Evolutionary conservation across 2,329 filamentous ascomycete species (phyloP).

Genomic region (Botrytis galanthina): DNA sequence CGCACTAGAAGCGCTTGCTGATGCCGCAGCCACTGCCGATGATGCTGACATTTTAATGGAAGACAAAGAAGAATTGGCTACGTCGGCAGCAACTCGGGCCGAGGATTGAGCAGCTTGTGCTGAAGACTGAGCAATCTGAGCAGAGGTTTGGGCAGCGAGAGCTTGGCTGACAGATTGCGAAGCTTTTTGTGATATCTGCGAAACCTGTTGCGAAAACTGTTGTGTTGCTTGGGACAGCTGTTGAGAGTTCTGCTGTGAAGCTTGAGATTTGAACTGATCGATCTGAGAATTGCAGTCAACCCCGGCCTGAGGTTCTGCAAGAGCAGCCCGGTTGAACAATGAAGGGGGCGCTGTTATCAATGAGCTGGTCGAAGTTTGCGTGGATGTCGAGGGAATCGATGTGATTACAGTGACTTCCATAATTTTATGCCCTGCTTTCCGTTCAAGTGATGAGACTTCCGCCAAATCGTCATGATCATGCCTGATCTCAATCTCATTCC

Average conservation of each 20-base stretch:
- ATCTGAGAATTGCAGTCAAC: background rate
- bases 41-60: background rate
- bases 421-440: background rate
- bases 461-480: background rate
- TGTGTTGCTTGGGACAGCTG: background rate
- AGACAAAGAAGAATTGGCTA: background rate
- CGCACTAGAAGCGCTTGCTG: background rate
- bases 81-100: background rate
- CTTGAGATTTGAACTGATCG: background rate
- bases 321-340: background rate
- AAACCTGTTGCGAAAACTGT: background rate
- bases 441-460: background rate
- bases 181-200: background rate
- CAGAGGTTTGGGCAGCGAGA: background rate
- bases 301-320: background rate
- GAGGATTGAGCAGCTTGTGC: background rate
- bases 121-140: background rate
- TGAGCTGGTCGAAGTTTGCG: background rate
- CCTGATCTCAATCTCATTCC: background rate
- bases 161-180: background rate
- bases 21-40: background rate
- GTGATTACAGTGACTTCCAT: background rate
- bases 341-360: background rate
- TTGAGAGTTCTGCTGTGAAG: background rate
- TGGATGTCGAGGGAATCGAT: background rate